A percentile compares a stretch with the other conserved stretches of the same genome.
These are phyloP conservation scores for Ganoderma leucocontextum DNA, from an alignment of 1,284 basidiomycete species.

Conservation along the genomic window DNA sequence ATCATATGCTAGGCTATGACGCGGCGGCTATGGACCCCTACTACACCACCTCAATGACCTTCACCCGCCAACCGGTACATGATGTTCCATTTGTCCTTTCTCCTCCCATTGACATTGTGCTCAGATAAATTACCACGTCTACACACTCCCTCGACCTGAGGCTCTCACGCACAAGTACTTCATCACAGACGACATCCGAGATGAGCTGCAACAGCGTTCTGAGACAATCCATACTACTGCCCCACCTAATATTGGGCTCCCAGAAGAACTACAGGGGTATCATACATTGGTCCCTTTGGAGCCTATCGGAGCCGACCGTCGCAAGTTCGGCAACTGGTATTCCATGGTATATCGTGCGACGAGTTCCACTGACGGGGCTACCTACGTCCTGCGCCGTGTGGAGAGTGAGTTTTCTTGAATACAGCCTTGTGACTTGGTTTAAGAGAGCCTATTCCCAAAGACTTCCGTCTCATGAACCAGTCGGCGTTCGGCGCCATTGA, in stretches of 20 bases:
- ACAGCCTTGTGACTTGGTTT: background rate
- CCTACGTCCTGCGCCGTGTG: conserved; percentile 84
- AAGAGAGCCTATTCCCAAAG: conserved; percentile 50
- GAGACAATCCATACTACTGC: conserved; percentile 71
- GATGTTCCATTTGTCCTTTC: background rate
- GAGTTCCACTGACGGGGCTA: conserved; percentile 79
- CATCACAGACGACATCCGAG: conserved; percentile 79
- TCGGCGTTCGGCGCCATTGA: conserved; percentile 87
- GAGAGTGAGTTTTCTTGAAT: conserved; percentile 71
- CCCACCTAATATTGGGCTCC: conserved; percentile 65
- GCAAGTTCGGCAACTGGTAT: conserved; percentile 81
- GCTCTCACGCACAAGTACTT: conserved; percentile 66
- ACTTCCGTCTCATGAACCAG: conserved; percentile 86
- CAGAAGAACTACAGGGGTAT: conserved; percentile 91
- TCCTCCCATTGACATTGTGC: conserved; percentile 9
- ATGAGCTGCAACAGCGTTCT: conserved; percentile 83
- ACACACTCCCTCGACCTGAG: conserved; percentile 70
- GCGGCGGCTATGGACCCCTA: conserved; percentile 49
- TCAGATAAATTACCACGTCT: conserved; percentile 92
- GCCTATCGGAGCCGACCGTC: conserved; percentile 57
- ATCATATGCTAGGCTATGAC: conserved; percentile 37
- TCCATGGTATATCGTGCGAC: conserved; percentile 87
- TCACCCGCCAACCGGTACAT: conserved; percentile 75
- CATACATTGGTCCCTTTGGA: conserved; percentile 89
- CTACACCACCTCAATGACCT: conserved; percentile 62